Conservation (phyloP, 371 early-diverging fungal species). For the Antonospora locustae region DNA sequence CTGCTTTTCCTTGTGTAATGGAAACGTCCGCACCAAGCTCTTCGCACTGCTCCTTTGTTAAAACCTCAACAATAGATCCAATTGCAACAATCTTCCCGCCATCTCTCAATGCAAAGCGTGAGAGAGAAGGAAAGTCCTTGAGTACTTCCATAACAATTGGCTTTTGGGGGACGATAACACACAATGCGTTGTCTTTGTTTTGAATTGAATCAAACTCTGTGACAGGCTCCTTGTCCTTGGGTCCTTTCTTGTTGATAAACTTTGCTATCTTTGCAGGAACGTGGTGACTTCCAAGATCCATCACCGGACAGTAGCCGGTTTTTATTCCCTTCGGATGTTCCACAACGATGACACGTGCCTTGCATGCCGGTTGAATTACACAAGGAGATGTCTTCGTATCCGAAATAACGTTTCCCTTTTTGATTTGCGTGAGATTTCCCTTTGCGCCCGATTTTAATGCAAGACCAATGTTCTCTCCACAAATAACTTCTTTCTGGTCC, state of each 20-base stretch:
- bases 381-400: slow-evolving; percentile 29
- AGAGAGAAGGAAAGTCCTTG: slow-evolving; percentile 43
- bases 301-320: slow-evolving; percentile 47
- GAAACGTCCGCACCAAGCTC: no score
- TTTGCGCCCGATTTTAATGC: slow-evolving; percentile 36
- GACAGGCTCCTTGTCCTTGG: slow-evolving; percentile 4
- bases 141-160: slow-evolving; percentile 42
- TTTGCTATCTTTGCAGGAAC: slow-evolving; percentile 42
- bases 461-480: slow-evolving; percentile 53
- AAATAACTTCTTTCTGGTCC: slow-evolving; percentile 21
- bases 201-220: slow-evolving; percentile 14
- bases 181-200: slow-evolving; percentile 27
- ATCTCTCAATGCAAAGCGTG: slow-evolving; percentile 53
- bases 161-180: slow-evolving; percentile 47
- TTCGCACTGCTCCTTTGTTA: slow-evolving; percentile 29
- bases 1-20: no score
- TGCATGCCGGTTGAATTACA: slow-evolving; percentile 22
- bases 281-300: slow-evolving; percentile 48
- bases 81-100: slow-evolving; percentile 44
- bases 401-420: slow-evolving; percentile 46
- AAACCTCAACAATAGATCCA: slow-evolving; percentile 38
- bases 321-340: slow-evolving; percentile 38
- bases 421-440: slow-evolving; percentile 36
- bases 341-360: slow-evolving; percentile 33
- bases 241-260: slow-evolving; percentile 29